Evolutionary conservation across 306 rosid species (phyloP), one percentile per base, ranked within the genome.

Genomic region (Prinsepia uniflora): DNA sequence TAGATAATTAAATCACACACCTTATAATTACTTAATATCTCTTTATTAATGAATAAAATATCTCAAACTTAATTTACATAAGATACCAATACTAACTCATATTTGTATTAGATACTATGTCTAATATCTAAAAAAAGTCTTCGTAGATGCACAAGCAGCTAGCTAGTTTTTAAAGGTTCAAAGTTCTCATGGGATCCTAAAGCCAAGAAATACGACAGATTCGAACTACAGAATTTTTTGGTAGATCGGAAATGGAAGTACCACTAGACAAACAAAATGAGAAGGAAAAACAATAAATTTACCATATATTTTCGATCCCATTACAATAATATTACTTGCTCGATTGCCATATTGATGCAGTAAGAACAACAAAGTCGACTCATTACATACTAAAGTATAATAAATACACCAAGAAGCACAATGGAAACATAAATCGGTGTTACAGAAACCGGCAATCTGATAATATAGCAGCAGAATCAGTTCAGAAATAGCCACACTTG

Each of bases 401-500:
- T 24, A 43, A 70, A 6, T 8, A 70, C 43, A 43, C 11, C 24
- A 42, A 15, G 14, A 41, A 54, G 13, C 6, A 70, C 15, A 70
- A 20, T 3, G 22, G 55, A 36, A 15, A 2, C 43, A 1, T 7
- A 43, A 11, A 18, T 15, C 43, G 0, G 12, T 22, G 24, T 15
- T 44, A 14, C 55, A 56, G 55, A 70, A 70, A 70, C 45, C 74
- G 55, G 64, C 64, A 54, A 1, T 40, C 64, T 34, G 57, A n/a
- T 2, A 44, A 10, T 15, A 12, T 10, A 49, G 17, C 24, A 18
- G 57, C 49, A 39, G 52, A 69, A 69, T 54, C 73, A 2, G n/a
- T 53, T 70, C 60, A 73, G 24, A 69, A 75, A 19, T 66, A 45
- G 84, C 39, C 74, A 80, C 96, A 85, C 63, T 53, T 65, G 77